phyloP scores from a whole-genome alignment of 2,329 filamentous ascomycete species.

The Ophiobolus disseminans region DNA sequence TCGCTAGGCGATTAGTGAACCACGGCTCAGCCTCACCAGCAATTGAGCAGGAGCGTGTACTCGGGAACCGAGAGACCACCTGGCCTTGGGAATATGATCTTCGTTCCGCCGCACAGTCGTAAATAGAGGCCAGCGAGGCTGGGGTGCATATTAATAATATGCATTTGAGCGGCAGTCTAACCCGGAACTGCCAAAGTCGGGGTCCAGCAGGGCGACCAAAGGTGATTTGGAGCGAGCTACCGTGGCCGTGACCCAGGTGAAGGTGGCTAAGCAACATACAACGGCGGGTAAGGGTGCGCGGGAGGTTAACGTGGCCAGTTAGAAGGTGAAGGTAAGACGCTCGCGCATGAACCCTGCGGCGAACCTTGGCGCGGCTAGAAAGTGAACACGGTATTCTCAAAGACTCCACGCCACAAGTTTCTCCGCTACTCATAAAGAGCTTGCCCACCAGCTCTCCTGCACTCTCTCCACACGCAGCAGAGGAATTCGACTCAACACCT shows the following conservation, averaged over 20 bases:
- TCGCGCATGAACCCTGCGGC: constrained; percentile 13
- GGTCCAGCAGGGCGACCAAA: not conserved
- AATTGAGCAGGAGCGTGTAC: no score
- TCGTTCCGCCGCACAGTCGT: constrained; percentile 4
- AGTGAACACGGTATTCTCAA: constrained; percentile 26
- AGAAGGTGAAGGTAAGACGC: constrained; percentile 7
- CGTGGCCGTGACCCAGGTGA: not conserved
- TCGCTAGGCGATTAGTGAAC: no score
- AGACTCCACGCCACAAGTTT: constrained; percentile 32
- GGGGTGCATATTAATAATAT: constrained; percentile 36
- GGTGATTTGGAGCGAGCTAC: not conserved
- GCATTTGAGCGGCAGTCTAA: constrained; percentile 19
- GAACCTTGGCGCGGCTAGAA: constrained; percentile 15
- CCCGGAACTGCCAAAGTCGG: constrained; percentile 9
- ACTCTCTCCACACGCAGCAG: constrained; percentile 26
- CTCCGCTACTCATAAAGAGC: constrained; percentile 30
- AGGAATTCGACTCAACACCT: constrained; percentile 19
- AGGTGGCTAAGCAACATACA: not conserved
- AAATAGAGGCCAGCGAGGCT: constrained; percentile 9
- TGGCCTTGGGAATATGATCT: constrained; percentile 27
- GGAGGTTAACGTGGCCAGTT: constrained; percentile 34
- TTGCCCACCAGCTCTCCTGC: constrained; percentile 20
- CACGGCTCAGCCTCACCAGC: no score
- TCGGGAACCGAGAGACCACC: constrained; percentile 39
- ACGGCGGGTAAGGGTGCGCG: not conserved